phyloP scores from a whole-genome alignment of 78 protist genomes.

The Parvularia atlantis region DNA sequence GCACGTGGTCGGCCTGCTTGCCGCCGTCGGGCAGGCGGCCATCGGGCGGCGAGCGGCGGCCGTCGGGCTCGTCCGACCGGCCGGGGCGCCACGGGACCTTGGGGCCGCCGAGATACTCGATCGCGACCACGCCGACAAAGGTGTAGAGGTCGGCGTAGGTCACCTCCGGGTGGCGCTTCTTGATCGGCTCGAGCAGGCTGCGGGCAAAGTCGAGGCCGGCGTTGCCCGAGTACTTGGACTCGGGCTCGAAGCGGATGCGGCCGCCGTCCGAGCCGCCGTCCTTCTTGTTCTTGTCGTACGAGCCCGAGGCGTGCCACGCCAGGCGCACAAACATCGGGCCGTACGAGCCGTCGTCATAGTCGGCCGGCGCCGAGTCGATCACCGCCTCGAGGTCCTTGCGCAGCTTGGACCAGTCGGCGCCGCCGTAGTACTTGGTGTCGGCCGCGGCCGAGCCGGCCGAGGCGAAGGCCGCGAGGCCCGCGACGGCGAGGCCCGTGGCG shows the following conservation, averaged over 20 bases:
- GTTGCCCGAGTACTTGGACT: constrained; percentile 47
- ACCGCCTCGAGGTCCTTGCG: background rate
- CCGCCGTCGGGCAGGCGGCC: constrained; percentile 48
- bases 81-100: constrained; percentile 42
- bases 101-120: constrained; percentile 62
- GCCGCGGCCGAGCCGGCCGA: background rate
- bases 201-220: constrained; percentile 46
- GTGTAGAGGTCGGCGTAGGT: constrained; percentile 60
- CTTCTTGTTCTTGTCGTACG: constrained; percentile 15
- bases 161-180: constrained; percentile 26
- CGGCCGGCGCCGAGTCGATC: background rate
- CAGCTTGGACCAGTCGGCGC: background rate
- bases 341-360: constrained; percentile 13
- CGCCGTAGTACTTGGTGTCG: too few species aligned
- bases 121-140: constrained; percentile 44
- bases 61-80: constrained; percentile 39
- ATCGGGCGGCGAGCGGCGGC: constrained; percentile 30
- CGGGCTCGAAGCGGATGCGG: constrained; percentile 53
- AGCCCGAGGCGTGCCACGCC: constrained; percentile 58
- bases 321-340: constrained; percentile 61
- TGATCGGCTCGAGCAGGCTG: constrained; percentile 30
- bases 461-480: background rate
- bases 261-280: constrained; percentile 54
- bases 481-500: background rate
- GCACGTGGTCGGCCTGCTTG: constrained; percentile 8